Evolutionary conservation across 495 filamentous ascomycete genomes (phyloP).

Genomic region (Trichoderma orchidacearum): DNA sequence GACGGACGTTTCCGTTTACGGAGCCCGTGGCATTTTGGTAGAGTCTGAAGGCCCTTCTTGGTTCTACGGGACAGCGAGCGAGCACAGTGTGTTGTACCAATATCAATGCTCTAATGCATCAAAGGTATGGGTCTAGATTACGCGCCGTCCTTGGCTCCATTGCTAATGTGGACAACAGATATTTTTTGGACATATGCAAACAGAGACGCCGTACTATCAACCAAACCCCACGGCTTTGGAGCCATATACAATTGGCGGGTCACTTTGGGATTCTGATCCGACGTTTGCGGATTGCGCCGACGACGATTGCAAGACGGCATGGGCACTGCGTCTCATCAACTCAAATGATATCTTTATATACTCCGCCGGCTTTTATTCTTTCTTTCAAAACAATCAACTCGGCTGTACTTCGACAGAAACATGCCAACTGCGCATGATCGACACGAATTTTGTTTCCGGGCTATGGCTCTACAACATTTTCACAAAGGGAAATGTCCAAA

Average conservation of each 20-base stretch:
- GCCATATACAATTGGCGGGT: constrained; percentile 22
- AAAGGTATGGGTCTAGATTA: constrained; percentile 58
- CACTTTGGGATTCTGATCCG: constrained; percentile 48
- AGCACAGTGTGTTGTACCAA: constrained; percentile 70
- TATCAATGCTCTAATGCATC: constrained; percentile 61
- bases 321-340: constrained; percentile 51
- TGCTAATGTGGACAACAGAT: no score
- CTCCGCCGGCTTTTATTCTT: constrained; percentile 61
- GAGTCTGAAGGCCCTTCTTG: constrained; percentile 32
- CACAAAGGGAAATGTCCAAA: no score
- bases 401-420: constrained; percentile 60
- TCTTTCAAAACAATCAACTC: no score
- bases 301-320: constrained; percentile 43
- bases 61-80: constrained; percentile 58
- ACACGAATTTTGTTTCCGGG: no score
- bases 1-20: constrained; percentile 26
- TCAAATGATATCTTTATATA: constrained; percentile 47
- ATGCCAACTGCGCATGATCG: constrained; percentile 82
- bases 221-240: constrained; percentile 41
- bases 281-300: constrained; percentile 22
- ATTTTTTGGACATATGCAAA: no score
- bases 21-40: constrained; percentile 34
- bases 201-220: constrained; percentile 67
- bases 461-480: no score
- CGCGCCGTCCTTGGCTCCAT: no score